phyloP scores from a whole-genome alignment of 768 basidiomycete species.

The Russula sp. region DNA sequence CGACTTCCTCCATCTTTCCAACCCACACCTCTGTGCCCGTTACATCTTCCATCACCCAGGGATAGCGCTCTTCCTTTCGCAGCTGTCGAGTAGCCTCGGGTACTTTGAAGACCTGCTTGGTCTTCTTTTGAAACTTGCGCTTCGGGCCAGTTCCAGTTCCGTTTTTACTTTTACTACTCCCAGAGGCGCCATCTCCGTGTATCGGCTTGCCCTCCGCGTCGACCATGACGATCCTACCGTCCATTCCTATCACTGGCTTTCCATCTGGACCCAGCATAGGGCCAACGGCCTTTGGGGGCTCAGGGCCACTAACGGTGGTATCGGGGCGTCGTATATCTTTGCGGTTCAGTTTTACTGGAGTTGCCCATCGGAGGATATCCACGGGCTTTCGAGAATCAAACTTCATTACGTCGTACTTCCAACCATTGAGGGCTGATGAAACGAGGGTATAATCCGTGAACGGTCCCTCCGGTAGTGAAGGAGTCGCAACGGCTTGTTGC shows the following conservation, averaged over 20 bases:
- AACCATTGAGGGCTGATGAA: slow-evolving; percentile 74
- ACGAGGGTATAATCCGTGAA: slow-evolving; percentile 75
- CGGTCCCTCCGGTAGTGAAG: slow-evolving; percentile 53
- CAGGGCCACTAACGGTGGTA: slow-evolving; percentile 30
- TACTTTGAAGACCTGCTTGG: slow-evolving; percentile 72
- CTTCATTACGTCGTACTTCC: slow-evolving; percentile 93
- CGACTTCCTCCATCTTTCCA: slow-evolving; percentile 74
- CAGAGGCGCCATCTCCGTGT: slow-evolving; percentile 34
- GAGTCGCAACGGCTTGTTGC: slow-evolving; percentile 4
- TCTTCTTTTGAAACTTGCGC: slow-evolving; percentile 80
- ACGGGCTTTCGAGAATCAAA: slow-evolving; percentile 71
- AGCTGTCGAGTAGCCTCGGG: slow-evolving; percentile 73
- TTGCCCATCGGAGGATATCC: slow-evolving; percentile 61
- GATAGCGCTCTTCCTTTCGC: slow-evolving; percentile 79
- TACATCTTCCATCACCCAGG: slow-evolving; percentile 88
- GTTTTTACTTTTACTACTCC: slow-evolving; percentile 40
- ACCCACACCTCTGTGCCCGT: slow-evolving; percentile 69
- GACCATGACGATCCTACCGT: slow-evolving; percentile 76
- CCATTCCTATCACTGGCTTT: slow-evolving; percentile 72
- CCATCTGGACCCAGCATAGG: slow-evolving; percentile 82
- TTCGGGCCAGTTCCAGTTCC: slow-evolving; percentile 36
- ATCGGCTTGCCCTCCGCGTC: slow-evolving; percentile 74
- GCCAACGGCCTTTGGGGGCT: slow-evolving; percentile 45
- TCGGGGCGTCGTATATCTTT: slow-evolving; percentile 65
- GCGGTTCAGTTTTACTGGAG: slow-evolving; percentile 81